These are phyloP conservation scores for Helotiales sp. DNA, from an alignment of 2,329 filamentous ascomycete genomes.

Conservation along the genomic window DNA sequence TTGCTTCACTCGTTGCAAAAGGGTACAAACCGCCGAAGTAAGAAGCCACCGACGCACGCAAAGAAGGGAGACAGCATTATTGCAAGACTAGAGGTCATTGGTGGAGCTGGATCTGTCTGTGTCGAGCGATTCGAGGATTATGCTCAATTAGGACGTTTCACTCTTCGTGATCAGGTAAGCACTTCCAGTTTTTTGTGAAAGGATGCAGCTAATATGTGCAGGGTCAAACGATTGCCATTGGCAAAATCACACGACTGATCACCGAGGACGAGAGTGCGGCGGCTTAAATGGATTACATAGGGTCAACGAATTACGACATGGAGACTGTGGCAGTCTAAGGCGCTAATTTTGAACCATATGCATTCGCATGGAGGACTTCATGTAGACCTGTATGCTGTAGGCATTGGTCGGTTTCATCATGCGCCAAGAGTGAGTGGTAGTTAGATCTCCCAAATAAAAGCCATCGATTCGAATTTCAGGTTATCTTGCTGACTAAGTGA, in stretches of 20 bases:
- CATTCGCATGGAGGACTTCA: constrained; percentile 10
- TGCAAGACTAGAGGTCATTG: constrained; percentile 84
- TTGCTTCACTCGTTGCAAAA: constrained; percentile 95
- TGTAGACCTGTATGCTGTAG: constrained; percentile 10
- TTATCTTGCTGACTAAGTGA: not conserved
- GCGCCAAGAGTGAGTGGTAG: constrained; percentile 5
- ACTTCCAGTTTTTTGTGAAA: constrained; percentile 31
- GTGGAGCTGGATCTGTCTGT: constrained; percentile 85
- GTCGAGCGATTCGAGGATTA: constrained; percentile 96
- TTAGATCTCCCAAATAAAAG: constrained; percentile 9
- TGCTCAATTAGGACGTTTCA: constrained; percentile 90
- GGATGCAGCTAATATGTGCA: constrained; percentile 50
- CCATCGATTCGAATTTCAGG: not conserved
- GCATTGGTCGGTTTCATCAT: not conserved
- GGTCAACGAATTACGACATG: constrained; percentile 4
- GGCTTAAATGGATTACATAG: constrained; percentile 28
- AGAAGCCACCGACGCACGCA: constrained; percentile 89
- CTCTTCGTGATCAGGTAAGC: constrained; percentile 80
- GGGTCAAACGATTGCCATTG: constrained; percentile 99
- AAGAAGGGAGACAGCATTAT: constrained; percentile 85
- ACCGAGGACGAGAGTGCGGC: constrained; percentile 41
- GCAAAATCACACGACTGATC: constrained; percentile 95
- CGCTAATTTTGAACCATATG: constrained; percentile 1
- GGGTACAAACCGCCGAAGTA: constrained; percentile 91
- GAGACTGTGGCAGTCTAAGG: not conserved